Base-by-base conservation (phyloP, 345 rosid genomes). In the Viola odorata region DNA sequence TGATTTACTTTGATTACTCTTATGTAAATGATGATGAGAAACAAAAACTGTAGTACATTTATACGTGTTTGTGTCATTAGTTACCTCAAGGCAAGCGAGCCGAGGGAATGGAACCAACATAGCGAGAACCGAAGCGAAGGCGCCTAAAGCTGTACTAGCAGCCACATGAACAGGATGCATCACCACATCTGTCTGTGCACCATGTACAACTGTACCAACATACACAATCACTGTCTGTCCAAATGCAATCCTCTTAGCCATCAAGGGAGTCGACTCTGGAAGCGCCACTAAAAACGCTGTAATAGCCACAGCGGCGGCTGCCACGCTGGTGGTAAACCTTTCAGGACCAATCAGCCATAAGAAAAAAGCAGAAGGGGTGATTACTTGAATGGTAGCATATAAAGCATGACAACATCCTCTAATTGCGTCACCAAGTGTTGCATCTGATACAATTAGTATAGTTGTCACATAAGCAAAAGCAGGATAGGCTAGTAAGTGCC, bases 161-260 rank as follows among this genome's bases (percentile, higher is more conserved):
- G 88, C 96, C 53, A 82, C 84, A 45, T 83, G 91, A 77, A 75
- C 38, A 3, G 91, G 91, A 57, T 72, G 85, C 78, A 65, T 70
- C 49, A 87, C 69, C 7, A 68, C 49, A 12, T 60, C 77, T 12
- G 78, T 13, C 53, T 73, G 63, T 48, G 74, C 80, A 12, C 84
- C 81, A 41, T 76, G 53, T 54, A 84, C 72, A 37, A 70, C 87
- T 38, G 82, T 58, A 37, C 84, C 82, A 8, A 81, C 91, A 42
- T 68, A 91, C 41, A 91, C 76, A 38, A 85, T 81, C 52, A 87
- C 91, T 9, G 78, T 73, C 78, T 87, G 96, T 55, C 96, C 96
- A 55, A 85, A 87, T 41, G 96, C 92, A 55, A 91, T 80, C 67
- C 96, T 73, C 73, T 87, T 91, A 10, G 89, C 73, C 77, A 79